phyloP scores from a whole-genome alignment of 2,329 filamentous ascomycete genomes.

The Microsporum canis region DNA sequence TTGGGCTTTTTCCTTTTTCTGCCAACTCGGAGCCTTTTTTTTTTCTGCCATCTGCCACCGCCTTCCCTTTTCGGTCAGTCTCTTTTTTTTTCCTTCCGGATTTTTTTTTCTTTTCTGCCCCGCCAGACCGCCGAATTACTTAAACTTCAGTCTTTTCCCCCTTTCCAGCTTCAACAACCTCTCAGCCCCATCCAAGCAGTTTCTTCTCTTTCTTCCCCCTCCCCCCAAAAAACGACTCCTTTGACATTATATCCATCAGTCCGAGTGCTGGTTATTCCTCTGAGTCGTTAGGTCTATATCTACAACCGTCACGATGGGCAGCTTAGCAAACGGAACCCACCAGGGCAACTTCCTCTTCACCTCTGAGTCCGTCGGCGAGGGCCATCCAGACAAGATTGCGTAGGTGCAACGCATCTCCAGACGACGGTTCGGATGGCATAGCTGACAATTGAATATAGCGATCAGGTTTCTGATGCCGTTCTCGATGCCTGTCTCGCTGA shows the following conservation, averaged over 20 bases:
- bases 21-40: neutral
- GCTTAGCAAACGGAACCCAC: conserved; percentile 12
- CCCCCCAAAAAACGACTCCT: conserved; percentile 19
- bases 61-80: neutral
- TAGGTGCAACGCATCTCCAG: conserved; percentile 29
- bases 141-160: neutral
- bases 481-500: conserved; percentile 94
- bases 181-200: neutral
- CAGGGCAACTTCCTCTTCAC: conserved; percentile 74
- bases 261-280: conserved; percentile 8
- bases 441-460: conserved; percentile 36
- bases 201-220: conserved; percentile 8
- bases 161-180: neutral
- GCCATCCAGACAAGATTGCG: conserved; percentile 93
- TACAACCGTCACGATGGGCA: conserved; percentile 44
- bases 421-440: neutral
- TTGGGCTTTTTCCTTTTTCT: neutral
- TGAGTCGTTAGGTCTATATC: conserved; percentile 17
- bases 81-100: neutral
- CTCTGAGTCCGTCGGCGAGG: conserved; percentile 80
- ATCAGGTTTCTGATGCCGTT: conserved; percentile 96
- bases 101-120: neutral
- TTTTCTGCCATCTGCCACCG: conserved; percentile 6
- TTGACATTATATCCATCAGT: conserved; percentile 11
- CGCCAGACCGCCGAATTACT: neutral